phyloP scores from a whole-genome alignment of 2,329 filamentous ascomycete genomes.

The Penicillium brasilianum region DNA sequence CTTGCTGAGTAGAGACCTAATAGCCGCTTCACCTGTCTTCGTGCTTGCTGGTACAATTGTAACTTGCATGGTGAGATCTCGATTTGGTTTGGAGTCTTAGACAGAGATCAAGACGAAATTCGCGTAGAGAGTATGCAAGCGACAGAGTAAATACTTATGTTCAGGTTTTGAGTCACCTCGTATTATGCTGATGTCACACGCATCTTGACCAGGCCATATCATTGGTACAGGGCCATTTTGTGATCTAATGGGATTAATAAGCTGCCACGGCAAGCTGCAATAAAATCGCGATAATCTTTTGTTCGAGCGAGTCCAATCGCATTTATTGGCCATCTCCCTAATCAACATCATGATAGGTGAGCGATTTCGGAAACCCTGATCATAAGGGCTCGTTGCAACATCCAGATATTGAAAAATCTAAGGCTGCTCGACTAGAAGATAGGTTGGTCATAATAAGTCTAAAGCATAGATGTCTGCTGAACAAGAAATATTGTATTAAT shows the following conservation, averaged over 20 bases:
- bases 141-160: background rate
- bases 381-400: too few relatives aligned
- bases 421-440: too few relatives aligned
- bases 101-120: background rate
- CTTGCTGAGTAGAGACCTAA: conserved; percentile 15
- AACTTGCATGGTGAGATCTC: conserved; percentile 16
- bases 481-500: too few relatives aligned
- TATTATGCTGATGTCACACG: conserved; percentile 1
- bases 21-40: conserved; percentile 19
- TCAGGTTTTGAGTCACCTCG: background rate
- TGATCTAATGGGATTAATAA: background rate
- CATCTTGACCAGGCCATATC: background rate
- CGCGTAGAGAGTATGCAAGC: background rate
- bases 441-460: too few relatives aligned
- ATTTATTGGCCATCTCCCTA: background rate
- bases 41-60: conserved; percentile 21
- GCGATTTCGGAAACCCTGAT: too few relatives aligned
- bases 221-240: background rate
- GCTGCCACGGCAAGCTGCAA: background rate
- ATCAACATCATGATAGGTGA: too few relatives aligned
- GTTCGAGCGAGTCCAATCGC: background rate
- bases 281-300: background rate
- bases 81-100: background rate
- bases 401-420: too few relatives aligned
- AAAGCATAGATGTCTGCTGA: too few relatives aligned